Evolutionary conservation across 305 asterid genomes (phyloP).

Genomic region (Rubia balearica): DNA sequence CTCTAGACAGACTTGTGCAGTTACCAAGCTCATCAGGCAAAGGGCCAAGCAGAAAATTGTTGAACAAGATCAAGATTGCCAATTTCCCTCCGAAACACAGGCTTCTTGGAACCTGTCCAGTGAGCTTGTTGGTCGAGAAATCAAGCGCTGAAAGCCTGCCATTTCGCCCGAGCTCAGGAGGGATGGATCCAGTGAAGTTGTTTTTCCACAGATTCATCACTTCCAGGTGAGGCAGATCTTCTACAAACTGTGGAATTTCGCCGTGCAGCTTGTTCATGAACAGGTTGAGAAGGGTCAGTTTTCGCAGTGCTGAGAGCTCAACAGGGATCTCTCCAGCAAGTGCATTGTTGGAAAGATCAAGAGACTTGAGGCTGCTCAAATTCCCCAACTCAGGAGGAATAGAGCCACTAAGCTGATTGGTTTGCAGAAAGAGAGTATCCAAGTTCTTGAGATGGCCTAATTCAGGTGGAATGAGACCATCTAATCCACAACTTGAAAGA

Average conservation of each 20-base stretch:
- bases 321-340: slow-evolving; percentile 53
- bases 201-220: slow-evolving; percentile 52
- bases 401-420: slow-evolving; percentile 38
- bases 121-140: slow-evolving; percentile 49
- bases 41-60: slow-evolving; percentile 52
- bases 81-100: slow-evolving; percentile 41
- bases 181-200: slow-evolving; percentile 58
- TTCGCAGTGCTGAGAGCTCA: slow-evolving; percentile 35
- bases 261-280: slow-evolving; percentile 57
- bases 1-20: slow-evolving; percentile 35
- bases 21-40: slow-evolving; percentile 53
- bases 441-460: slow-evolving; percentile 36
- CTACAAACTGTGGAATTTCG: slow-evolving; percentile 41
- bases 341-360: slow-evolving; percentile 50
- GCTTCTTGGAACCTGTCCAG: slow-evolving; percentile 47
- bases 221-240: slow-evolving; percentile 43
- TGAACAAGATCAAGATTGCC: slow-evolving; percentile 39
- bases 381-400: slow-evolving; percentile 47
- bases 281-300: slow-evolving; percentile 42
- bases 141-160: slow-evolving; percentile 46
- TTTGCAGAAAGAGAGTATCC: slow-evolving; percentile 59
- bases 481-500: slow-evolving; percentile 46
- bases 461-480: slow-evolving; percentile 51
- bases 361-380: slow-evolving; percentile 34
- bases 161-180: slow-evolving; percentile 41